Evolutionary conservation across 225 moss, liverwort and hornwort genomes (phyloP), one percentile per base, ranked within the genome.

Genomic region (Asterella californica): DNA sequence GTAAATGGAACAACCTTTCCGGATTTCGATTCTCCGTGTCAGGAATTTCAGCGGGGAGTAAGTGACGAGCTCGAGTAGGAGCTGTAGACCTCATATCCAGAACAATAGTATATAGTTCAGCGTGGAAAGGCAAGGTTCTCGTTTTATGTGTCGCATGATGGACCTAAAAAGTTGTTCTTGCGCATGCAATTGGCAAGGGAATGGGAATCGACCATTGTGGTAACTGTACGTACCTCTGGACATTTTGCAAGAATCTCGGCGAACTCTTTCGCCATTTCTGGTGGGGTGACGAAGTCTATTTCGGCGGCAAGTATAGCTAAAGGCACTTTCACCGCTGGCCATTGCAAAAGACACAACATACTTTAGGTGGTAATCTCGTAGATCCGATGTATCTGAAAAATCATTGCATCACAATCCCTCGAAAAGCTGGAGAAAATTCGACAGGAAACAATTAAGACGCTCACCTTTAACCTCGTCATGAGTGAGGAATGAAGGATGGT

Each of bases 301-400:
- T 81, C 72, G 70, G 91, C 87, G 6, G 81, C 91, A 75, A 86
- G 47, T 30, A 91, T 82, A 34, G 84, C 90, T 29, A 91, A 70
- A 34, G 91, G 91, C 15, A 91, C 87, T 76, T 86, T 88, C 62
- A 91, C 91, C 54, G 83, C 90, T 91, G 87, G 27, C 29, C 3
- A 42, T 42, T 42, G 15, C 24, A 73, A 5, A 62, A 55, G 15
- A 66, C 27, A 34, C 1, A 18, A 38, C n/a, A 61, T 9, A 61
- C 9, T 27, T 61, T 61, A 61, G 61, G 1, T 14, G 14, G 2
- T 5, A 29, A 69, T 37, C 69, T 6, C 6, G 63, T 11, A 29
- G 2, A 29, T 27, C n/a, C 63, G 30, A 1, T 32, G 19, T 19
- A 69, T 69, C 38, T 9, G 37, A 0, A 12, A 3, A 21, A 19